A percentile compares a stretch with the other conserved stretches of the same genome.
These are phyloP conservation scores for Phenoliferia sp. DNA, from an alignment of 1,284 basidiomycete species.

Conservation along the genomic window DNA sequence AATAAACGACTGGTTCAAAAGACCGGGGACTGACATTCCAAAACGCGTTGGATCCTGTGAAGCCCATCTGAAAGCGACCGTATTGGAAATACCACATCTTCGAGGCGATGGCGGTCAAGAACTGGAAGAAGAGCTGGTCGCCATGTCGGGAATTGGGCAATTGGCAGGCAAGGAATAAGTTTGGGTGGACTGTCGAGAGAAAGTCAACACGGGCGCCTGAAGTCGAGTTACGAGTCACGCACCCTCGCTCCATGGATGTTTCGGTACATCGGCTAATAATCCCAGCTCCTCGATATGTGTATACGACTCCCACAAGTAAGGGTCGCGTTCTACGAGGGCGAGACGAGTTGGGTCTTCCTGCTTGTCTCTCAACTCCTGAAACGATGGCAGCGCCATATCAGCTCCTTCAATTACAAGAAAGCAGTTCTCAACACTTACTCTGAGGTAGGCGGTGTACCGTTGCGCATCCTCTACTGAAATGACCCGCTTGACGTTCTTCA, in stretches of 20 bases:
- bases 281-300: conserved; percentile 5
- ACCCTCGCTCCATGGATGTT: conserved; percentile 9
- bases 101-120: conserved; percentile 8
- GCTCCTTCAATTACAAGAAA: too few species aligned
- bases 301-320: conserved; percentile 31
- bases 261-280: conserved; percentile 13
- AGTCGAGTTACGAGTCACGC: background rate
- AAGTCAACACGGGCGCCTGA: background rate
- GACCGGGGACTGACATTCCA: conserved; percentile 13
- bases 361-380: conserved; percentile 6
- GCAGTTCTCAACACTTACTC: background rate
- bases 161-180: conserved; percentile 27
- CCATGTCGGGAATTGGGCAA: conserved; percentile 21
- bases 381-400: background rate
- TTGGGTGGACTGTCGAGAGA: conserved; percentile 12
- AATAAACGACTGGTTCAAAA: background rate
- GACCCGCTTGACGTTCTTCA: conserved; percentile 28
- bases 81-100: conserved; percentile 29
- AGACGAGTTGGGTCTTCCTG: conserved; percentile 10
- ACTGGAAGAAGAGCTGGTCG: conserved; percentile 26
- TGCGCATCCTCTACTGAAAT: conserved; percentile 28
- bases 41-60: conserved; percentile 13
- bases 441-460: conserved; percentile 15
- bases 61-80: conserved; percentile 27
- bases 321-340: conserved; percentile 4